Conservation (phyloP, 2,329 filamentous ascomycete species). For the Metarhizium anisopliae region DNA sequence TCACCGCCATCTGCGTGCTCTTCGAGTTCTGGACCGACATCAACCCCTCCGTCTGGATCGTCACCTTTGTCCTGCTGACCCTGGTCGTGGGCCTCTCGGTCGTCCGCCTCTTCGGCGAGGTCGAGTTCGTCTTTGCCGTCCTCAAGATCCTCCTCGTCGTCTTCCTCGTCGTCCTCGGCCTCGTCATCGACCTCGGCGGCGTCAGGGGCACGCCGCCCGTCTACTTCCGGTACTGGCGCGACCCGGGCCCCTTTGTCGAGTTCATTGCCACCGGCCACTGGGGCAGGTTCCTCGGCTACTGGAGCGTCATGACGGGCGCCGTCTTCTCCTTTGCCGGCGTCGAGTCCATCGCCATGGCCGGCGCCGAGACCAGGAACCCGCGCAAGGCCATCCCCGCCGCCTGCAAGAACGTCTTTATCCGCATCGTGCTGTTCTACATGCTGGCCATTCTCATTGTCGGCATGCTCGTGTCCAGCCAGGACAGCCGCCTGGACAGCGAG, state of each 20-base stretch:
- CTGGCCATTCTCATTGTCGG: conserved; percentile 64
- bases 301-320: conserved; percentile 52
- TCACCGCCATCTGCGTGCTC: conserved; percentile 52
- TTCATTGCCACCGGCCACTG: conserved; percentile 49
- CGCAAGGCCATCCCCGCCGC: conserved; percentile 43
- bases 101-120: conserved; percentile 51
- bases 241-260: conserved; percentile 59
- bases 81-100: conserved; percentile 50
- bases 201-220: conserved; percentile 47
- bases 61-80: conserved; percentile 38
- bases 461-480: conserved; percentile 51
- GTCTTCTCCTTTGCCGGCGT: conserved; percentile 63
- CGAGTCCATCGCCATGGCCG: conserved; percentile 52
- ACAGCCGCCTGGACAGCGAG: conserved; percentile 41
- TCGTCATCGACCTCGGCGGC: conserved; percentile 55
- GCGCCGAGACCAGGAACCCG: conserved; percentile 49
- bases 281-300: conserved; percentile 59
- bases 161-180: conserved; percentile 51
- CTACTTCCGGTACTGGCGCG: conserved; percentile 62
- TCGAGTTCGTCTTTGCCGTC: conserved; percentile 43
- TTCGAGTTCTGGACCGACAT: conserved; percentile 57
- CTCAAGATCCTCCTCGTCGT: conserved; percentile 54
- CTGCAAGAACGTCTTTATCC: conserved; percentile 48
- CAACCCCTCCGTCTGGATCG: conserved; percentile 40
- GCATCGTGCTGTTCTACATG: conserved; percentile 52